Base-by-base conservation (phyloP, 768 basidiomycete genomes). In the Termitomyces sp. region DNA sequence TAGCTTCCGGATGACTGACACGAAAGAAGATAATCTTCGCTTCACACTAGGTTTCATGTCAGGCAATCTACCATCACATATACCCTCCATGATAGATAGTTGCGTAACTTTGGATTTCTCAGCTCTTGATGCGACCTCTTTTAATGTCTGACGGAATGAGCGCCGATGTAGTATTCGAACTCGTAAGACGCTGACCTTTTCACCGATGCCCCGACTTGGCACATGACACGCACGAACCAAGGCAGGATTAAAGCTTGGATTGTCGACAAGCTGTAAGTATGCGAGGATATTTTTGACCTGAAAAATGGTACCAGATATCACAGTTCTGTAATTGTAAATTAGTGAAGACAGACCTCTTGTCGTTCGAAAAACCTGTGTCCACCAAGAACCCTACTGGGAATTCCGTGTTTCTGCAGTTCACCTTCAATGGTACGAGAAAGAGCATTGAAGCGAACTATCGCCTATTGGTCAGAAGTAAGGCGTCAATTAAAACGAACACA, bases 281-380 rank as follows among this genome's bases (percentile, higher is more conserved):
- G 87, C 85, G 30, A 94, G 71, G 11, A 93, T 54, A 68, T 92
- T 89, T 71, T 92, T 92, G 65, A 94, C 80, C 86, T 89, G 50
- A 26, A 33, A 9, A 14, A 45, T 41, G 37, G 19, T n/a, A 26
- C 31, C 57, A 50, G 45, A 45, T n/a, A 89, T 81, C 9, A 73
- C 11, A 41, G 11, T 7, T 51, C 5, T 12, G 37, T 40, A 6
- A 40, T 40, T 41, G 17, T 1, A 1, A 31, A 61, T 73, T 48
- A 10, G 10, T 6, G 37, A 38, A 41, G n/a, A 21, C 35, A 37
- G 43, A 85, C 87, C 77, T 94, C 92, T 64, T 83, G 67, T 17
- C 91, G 83, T 60, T 94, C 90, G 63, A 94, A 94, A 77, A 94
- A 94, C 65, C 86, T 89, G 64, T 89, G 87, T 0, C 91, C 91